A percentile compares a stretch with the other conserved stretches of the same genome.
These are phyloP conservation scores for Metarhizium rileyi DNA, from an alignment of 2,329 filamentous ascomycete species.

Conservation along the genomic window DNA sequence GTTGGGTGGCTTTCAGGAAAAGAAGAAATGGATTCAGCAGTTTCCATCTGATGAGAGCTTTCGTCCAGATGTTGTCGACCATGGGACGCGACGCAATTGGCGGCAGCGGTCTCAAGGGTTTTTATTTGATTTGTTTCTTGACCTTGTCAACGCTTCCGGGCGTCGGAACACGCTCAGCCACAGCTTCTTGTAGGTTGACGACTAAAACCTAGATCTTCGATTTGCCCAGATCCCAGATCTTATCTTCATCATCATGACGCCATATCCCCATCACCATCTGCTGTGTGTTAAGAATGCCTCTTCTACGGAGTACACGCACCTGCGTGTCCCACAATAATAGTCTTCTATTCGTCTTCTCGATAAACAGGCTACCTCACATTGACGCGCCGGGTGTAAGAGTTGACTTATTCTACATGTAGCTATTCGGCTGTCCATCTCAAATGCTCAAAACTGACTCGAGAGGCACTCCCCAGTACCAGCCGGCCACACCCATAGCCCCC, in stretches of 20 bases:
- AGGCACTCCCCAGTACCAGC: conserved; percentile 51
- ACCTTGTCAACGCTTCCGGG: background rate
- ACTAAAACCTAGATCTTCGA: too few species aligned
- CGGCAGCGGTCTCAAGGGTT: background rate
- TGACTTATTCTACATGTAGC: background rate
- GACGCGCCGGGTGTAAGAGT: background rate
- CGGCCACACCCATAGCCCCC: conserved; percentile 58
- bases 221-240: background rate
- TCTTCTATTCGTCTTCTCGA: background rate
- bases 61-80: background rate
- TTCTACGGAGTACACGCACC: too few species aligned
- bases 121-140: background rate
- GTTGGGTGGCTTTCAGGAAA: background rate
- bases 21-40: background rate
- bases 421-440: background rate
- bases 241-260: background rate
- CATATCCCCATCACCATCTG: background rate
- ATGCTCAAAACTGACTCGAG: conserved; percentile 23
- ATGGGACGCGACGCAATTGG: background rate
- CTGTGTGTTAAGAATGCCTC: background rate
- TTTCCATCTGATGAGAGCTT: background rate
- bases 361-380: background rate
- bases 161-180: background rate
- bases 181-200: background rate
- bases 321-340: background rate